These are phyloP conservation scores for Diaporthe sp. DNA, from an alignment of 2,329 filamentous ascomycete genomes.

Conservation along the genomic window DNA sequence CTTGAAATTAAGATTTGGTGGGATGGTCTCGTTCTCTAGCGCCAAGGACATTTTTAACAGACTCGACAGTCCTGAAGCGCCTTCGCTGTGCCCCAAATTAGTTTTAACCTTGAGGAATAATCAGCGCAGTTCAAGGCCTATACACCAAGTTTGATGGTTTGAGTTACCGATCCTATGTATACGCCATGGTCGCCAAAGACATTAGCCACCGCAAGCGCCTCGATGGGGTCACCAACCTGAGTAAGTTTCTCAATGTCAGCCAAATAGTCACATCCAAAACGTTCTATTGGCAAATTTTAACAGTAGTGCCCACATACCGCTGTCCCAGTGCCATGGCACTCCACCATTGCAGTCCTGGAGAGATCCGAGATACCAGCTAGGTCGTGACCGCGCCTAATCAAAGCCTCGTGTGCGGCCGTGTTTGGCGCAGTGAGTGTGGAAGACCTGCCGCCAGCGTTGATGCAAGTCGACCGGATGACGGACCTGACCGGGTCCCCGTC, in stretches of 20 bases:
- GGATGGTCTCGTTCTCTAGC: constrained; percentile 54
- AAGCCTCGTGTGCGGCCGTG: constrained; percentile 46
- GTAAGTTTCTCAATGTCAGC: background rate
- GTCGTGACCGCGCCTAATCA: constrained; percentile 50
- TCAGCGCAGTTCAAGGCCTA: background rate
- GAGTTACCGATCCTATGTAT: constrained; percentile 47
- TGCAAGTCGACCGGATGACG: constrained; percentile 52
- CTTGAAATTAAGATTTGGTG: constrained; percentile 54
- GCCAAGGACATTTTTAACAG: constrained; percentile 58
- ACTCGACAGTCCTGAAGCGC: constrained; percentile 55
- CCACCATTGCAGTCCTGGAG: constrained; percentile 48
- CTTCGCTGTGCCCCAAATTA: constrained; percentile 59
- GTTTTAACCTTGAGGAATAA: constrained; percentile 48
- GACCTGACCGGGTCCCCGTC: constrained; percentile 59
- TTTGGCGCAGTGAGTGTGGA: constrained; percentile 56
- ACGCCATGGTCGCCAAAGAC: constrained; percentile 46
- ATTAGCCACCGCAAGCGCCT: constrained; percentile 49
- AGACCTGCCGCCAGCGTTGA: constrained; percentile 58
- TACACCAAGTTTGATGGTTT: background rate
- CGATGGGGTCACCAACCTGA: constrained; percentile 47
- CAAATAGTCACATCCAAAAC: too few relatives aligned
- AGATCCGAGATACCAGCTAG: constrained; percentile 45
- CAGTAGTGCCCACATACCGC: constrained; percentile 32
- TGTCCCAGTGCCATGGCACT: constrained; percentile 52
- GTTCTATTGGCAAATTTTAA: background rate